Evolutionary conservation across 179 eudicot species (phyloP), one percentile per base, ranked within the genome.

Genomic region (Gypsophila paniculata): DNA sequence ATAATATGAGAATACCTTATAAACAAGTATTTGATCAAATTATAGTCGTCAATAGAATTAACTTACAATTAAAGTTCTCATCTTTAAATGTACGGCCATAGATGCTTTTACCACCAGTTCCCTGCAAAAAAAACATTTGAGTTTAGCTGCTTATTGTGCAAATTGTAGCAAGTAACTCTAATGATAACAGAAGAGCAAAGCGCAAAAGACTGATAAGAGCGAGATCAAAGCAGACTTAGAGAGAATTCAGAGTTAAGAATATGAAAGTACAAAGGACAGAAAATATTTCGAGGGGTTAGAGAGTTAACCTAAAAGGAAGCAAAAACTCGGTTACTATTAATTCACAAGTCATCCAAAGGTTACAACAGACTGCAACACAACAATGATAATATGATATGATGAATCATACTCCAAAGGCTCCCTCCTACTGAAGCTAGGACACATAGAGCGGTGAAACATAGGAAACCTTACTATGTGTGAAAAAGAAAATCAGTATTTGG

Each of bases 61-160:
- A 79, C 97, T 84, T 85, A 90, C 98, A 83, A 4, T 88, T 84
- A 81, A 93, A 93, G 88, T 91, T 93, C 79, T 93, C 97, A 76
- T 93, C 98, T 72, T 93, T 88, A 70, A 91, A 93, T 32, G 90
- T 93, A 55, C 92, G 96, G 42, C 98, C 98, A 77, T 91, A 93
- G 67, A 93, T 93, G 80, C 98, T 93, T 82, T 91, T 93, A 57
- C 98, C 98, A 10, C 98, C 98, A 72, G 98, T 89, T 68, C 98
- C 98, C 98, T 93, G 90, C 80, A 82, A 49, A 1, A n/a, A 12
- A 75, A 13, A 46, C 4, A 32, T 38, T 52, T 59, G 46, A 6
- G 32, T 65, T 59, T 49, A 51, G 62, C 15, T 53, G 15, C 44
- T 15, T 23, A 51, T 51, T 65, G 14, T 19, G 18, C 51, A 65